Percentiles rank a stretch among this genome's conserved stretches.
Evolutionary conservation across 1,284 basidiomycete species (phyloP).

Genomic region (Cerioporus squamosus): DNA sequence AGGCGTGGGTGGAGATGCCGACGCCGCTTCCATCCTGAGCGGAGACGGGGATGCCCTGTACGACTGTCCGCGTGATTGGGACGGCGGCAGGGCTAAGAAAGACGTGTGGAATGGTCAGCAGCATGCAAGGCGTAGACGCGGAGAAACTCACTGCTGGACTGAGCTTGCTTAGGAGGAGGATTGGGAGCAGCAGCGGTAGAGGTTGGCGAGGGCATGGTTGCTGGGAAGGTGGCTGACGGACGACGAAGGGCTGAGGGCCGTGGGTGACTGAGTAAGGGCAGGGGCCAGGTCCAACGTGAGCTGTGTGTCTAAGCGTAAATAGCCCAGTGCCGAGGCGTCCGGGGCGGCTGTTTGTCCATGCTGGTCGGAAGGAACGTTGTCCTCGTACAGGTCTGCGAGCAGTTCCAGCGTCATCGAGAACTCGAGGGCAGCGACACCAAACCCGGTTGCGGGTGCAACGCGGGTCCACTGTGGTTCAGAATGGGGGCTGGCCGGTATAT

Average conservation of each 20-base stretch:
- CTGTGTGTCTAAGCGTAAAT: slow-evolving; percentile 21
- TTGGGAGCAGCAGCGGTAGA: not conserved
- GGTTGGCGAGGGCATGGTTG: slow-evolving; percentile 1
- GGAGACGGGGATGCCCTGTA: slow-evolving; percentile 57
- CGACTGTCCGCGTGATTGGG: slow-evolving; percentile 27
- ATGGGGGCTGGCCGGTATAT: slow-evolving; percentile 29
- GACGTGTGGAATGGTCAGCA: not conserved
- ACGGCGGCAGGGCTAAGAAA: slow-evolving; percentile 10
- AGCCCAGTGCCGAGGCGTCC: slow-evolving; percentile 14
- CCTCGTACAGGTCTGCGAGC: slow-evolving; percentile 48
- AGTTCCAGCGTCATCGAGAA: slow-evolving; percentile 67
- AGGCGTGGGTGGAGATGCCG: slow-evolving; percentile 18
- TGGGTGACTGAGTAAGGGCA: slow-evolving; percentile 15
- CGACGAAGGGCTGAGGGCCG: slow-evolving; percentile 14
- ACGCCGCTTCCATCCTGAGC: slow-evolving; percentile 46
- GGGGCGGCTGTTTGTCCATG: slow-evolving; percentile 13
- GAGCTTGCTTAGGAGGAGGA: slow-evolving; percentile 1
- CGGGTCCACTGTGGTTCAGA: slow-evolving; percentile 38
- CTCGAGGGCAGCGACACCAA: slow-evolving; percentile 76
- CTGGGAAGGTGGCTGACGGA: slow-evolving; percentile 15
- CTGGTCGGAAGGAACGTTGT: slow-evolving; percentile 14
- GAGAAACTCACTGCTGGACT: slow-evolving; percentile 5
- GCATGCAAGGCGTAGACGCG: slow-evolving; percentile 8
- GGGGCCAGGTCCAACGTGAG: slow-evolving; percentile 22
- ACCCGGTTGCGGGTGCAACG: slow-evolving; percentile 48